Evolutionary conservation across 164 flowering plant genomes (phyloP).

Genomic region (Warburgia ugandensis): DNA sequence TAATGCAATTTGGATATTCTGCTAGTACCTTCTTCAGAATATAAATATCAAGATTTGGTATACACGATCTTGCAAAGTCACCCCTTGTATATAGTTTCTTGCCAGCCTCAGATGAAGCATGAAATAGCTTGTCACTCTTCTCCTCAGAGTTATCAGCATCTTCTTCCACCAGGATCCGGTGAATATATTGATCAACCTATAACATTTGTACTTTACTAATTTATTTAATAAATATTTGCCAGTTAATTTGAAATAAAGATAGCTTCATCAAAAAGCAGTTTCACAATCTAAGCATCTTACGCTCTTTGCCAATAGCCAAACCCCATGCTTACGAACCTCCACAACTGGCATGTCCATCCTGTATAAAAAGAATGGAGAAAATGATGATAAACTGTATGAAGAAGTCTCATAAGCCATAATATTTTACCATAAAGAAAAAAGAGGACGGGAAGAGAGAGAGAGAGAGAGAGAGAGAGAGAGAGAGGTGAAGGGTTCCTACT

Average conservation of each 20-base stretch:
- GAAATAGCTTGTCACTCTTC: conserved; percentile 38
- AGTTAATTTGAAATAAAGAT: no score
- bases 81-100: conserved; percentile 60
- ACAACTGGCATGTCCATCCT: conserved; percentile 99
- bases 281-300: conserved; percentile 27
- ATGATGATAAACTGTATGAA: background rate
- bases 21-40: conserved; percentile 59
- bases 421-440: background rate
- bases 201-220: no score
- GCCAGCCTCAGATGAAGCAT: conserved; percentile 63
- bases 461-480: background rate
- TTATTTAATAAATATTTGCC: no score
- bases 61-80: conserved; percentile 51
- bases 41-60: conserved; percentile 62
- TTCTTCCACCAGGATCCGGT: conserved; percentile 82
- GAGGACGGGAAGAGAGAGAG: background rate
- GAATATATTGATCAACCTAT: conserved; percentile 85
- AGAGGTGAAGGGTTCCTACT: background rate
- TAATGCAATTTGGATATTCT: background rate
- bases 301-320: conserved; percentile 86
- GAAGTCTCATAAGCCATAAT: conserved; percentile 1
- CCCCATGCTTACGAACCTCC: conserved; percentile 70
- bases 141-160: conserved; percentile 35
- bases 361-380: conserved; percentile 13
- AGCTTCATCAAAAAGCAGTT: no score